Percentiles rank a stretch among this genome's conserved stretches.
phyloP scores from a whole-genome alignment of 2,329 filamentous ascomycete genomes.

The Beauveria pseudobassiana region DNA sequence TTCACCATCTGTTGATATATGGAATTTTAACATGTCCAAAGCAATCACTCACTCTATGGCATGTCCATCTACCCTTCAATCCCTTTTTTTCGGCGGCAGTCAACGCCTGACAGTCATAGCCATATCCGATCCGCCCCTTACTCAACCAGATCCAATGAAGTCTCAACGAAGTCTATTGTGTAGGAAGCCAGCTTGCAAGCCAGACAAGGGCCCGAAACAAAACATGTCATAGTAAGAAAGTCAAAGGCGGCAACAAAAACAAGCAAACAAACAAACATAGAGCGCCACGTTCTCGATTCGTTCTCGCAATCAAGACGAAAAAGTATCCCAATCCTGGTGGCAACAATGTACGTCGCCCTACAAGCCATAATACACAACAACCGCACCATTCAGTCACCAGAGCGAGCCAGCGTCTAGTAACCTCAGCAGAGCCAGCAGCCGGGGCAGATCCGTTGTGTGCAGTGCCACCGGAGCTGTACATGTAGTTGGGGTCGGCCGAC shows the following conservation, averaged over 20 bases:
- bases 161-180: slow-evolving; percentile 3
- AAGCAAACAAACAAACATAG: slow-evolving; percentile 2
- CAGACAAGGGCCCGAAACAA: not conserved
- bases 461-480: slow-evolving; percentile 47
- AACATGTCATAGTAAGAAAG: not conserved
- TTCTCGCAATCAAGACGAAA: not conserved
- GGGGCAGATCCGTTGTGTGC: slow-evolving; percentile 45
- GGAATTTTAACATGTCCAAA: not conserved
- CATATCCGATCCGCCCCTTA: not conserved
- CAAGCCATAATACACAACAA: not conserved
- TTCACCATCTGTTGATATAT: not conserved
- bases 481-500: slow-evolving; percentile 35
- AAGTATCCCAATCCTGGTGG: slow-evolving; percentile 8
- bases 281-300: slow-evolving; percentile 3
- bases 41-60: not conserved
- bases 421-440: slow-evolving; percentile 38
- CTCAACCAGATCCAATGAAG: not conserved
- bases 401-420: slow-evolving; percentile 32
- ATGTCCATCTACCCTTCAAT: not conserved
- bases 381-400: not conserved
- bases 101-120: not conserved
- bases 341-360: not conserved
- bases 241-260: not conserved
- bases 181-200: not conserved
- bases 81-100: not conserved